Base-by-base conservation (phyloP, 2,329 filamentous ascomycete genomes). In the Pseudogymnoascus sp. region DNA sequence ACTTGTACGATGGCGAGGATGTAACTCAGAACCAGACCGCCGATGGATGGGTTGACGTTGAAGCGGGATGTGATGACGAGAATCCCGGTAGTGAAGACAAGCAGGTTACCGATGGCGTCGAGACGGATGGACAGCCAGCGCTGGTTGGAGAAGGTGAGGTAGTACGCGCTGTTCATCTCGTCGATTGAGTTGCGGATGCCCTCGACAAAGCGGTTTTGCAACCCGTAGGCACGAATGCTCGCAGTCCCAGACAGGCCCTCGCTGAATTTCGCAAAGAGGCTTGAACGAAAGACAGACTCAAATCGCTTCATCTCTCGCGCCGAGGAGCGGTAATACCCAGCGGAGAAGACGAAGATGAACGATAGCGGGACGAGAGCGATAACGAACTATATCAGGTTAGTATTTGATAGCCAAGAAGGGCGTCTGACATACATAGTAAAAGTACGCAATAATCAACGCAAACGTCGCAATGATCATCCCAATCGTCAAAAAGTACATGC, bases 291-390 rank as follows among this genome's bases (percentile, higher is more conserved):
- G 5, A 97, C 86, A 0, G 93, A 86, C 74, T 97, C 94, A 73
- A 94, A 92, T 1, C 94, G 88, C 78, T 97, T 97, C 67, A 97
- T 86, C 74, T 97, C 92, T 58, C 94, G 87, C 6, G 93, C 93
- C 1, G 93, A 97, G 1, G 91, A 81, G 54, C 93, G 84, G 75
- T 97, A 97, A 76, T 96, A 97, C 57, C 85, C 84, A 0, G 93
- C 86, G 0, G 92, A 89, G 61, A 95, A 82, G 39, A 95, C 69
- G 77, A 96, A 97, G 54, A 95, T 71, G 41, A 91, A 62, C 64
- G 90, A 84, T 1, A 97, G 79, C 0, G 86, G 86, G 0, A 79
- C 83, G 1, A 90, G 75, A 1, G 86, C 86, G 61, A 89, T 82
- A 30, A 81, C 84, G 39, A 83, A 73, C 6, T 58, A n/a, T 58